phyloP scores from a whole-genome alignment of 78 protist species.

The Pigoraptor vietnamica region DNA sequence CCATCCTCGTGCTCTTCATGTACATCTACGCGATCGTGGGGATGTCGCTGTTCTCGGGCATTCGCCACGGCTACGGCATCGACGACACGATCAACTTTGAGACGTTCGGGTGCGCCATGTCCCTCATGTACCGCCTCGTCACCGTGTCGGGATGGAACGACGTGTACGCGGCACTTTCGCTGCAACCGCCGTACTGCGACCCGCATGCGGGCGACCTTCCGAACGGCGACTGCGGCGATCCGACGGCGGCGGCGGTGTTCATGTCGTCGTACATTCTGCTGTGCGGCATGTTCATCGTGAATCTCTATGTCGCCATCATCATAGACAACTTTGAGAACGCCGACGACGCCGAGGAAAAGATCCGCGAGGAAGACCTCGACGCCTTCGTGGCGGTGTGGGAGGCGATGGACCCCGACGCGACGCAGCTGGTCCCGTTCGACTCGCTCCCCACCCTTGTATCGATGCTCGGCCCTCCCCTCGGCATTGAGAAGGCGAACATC shows the following conservation, averaged over 20 bases:
- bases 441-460: neutral
- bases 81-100: conserved; percentile 28
- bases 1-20: conserved; percentile 11
- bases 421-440: neutral
- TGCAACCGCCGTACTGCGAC: conserved; percentile 17
- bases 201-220: neutral
- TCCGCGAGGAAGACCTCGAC: neutral
- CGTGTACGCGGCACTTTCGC: conserved; percentile 8
- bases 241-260: neutral
- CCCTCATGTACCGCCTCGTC: conserved; percentile 8
- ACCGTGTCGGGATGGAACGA: conserved; percentile 48
- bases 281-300: conserved; percentile 5
- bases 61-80: neutral
- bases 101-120: conserved; percentile 1
- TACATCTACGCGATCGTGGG: conserved; percentile 33
- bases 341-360: neutral
- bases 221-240: conserved; percentile 28
- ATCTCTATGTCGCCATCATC: conserved; percentile 35
- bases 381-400: neutral
- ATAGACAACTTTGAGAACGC: conserved; percentile 26
- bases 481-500: neutral
- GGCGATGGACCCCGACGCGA: neutral
- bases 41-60: conserved; percentile 9
- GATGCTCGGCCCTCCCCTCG: neutral
- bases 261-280: conserved; percentile 1